Evolutionary conservation across 2,329 filamentous ascomycete species (phyloP).

Genomic region (Fusarium sp.): DNA sequence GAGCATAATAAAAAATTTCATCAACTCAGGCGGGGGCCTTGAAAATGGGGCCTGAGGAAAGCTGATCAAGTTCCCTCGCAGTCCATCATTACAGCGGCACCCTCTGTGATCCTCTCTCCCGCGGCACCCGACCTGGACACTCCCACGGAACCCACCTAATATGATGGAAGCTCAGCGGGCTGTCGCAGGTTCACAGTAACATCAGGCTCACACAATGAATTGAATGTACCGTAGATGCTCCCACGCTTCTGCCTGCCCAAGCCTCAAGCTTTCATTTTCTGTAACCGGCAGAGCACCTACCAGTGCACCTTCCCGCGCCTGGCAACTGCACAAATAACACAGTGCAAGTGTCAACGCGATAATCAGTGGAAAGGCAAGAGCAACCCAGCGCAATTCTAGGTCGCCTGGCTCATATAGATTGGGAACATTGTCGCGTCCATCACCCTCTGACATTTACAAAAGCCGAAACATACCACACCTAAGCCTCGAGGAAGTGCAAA

Average conservation of each 20-base stretch:
- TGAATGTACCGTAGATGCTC: constrained; percentile 4
- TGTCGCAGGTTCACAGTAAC: constrained; percentile 9
- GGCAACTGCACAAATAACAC: not conserved
- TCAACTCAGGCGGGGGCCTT: constrained; percentile 33
- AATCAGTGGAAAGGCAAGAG: constrained; percentile 12
- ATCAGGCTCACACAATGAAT: not conserved
- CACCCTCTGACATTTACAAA: constrained; percentile 18
- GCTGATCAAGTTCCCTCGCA: constrained; percentile 8
- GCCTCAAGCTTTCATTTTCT: constrained; percentile 1
- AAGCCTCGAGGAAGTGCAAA: constrained; percentile 18
- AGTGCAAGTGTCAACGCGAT: constrained; percentile 3
- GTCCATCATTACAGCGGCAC: constrained; percentile 21
- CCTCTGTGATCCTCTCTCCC: constrained; percentile 8
- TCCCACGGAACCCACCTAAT: not conserved
- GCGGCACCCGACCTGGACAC: constrained; percentile 15
- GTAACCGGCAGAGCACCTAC: constrained; percentile 5
- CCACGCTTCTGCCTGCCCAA: not conserved
- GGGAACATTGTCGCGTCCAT: constrained; percentile 17
- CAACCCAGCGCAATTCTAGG: not conserved
- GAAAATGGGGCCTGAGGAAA: constrained; percentile 35
- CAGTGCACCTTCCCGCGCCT: constrained; percentile 5
- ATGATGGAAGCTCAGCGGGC: not conserved
- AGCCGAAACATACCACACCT: constrained; percentile 22
- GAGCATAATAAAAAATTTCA: constrained; percentile 35
- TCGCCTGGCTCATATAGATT: not conserved